These are phyloP conservation scores for Przewalskia tangutica DNA, from an alignment of 257 asterid genomes.

Conservation along the genomic window DNA sequence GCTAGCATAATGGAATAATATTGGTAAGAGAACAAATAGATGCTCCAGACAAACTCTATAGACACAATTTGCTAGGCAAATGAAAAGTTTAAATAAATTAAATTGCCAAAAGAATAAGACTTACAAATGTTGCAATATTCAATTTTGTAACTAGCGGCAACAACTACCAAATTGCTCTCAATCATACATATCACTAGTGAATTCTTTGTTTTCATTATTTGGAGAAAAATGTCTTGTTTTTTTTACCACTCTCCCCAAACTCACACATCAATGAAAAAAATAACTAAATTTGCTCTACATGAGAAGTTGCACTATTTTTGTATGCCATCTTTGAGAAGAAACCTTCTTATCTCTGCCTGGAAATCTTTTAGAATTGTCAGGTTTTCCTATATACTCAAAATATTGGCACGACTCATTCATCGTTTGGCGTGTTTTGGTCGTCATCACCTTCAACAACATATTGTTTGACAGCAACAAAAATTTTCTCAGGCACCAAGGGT, in stretches of 20 bases:
- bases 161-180: background rate
- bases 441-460: constrained; percentile 49
- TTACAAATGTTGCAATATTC: background rate
- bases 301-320: background rate
- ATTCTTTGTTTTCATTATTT: background rate
- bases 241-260: background rate
- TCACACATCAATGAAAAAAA: background rate
- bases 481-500: constrained; percentile 80
- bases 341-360: background rate
- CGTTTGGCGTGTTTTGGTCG: constrained; percentile 21
- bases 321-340: too few relatives aligned
- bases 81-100: background rate
- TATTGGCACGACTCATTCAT: constrained; percentile 22
- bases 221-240: background rate
- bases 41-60: too few relatives aligned
- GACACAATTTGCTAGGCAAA: too few relatives aligned
- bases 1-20: too few relatives aligned
- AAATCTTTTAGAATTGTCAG: background rate
- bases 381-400: background rate
- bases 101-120: background rate
- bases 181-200: background rate
- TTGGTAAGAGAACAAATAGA: too few relatives aligned
- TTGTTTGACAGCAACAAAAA: constrained; percentile 57
- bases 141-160: background rate
- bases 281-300: constrained; percentile 7